These are phyloP conservation scores for Trypanosoma mega DNA, from an alignment of 208 protist genomes.

Conservation along the genomic window DNA sequence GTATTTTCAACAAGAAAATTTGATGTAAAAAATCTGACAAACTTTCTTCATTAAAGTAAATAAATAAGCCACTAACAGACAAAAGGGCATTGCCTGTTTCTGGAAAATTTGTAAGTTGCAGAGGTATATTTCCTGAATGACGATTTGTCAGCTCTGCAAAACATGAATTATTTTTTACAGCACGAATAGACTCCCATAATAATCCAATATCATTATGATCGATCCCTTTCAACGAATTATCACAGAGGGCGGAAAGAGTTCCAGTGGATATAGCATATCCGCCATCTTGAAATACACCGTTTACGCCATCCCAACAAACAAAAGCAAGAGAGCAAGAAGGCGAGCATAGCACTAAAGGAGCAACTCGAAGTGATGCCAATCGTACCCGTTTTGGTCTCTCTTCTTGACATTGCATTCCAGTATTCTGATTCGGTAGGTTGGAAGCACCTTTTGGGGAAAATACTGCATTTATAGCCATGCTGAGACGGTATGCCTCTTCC, in stretches of 20 bases:
- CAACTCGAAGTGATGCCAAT: slow-evolving; percentile 26
- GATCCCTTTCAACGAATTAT: slow-evolving; percentile 3
- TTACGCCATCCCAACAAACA: slow-evolving; percentile 45
- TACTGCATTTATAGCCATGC: slow-evolving; percentile 1
- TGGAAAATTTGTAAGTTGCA: slow-evolving; percentile 5
- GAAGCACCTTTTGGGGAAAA: too few relatives aligned
- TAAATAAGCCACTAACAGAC: too few relatives aligned
- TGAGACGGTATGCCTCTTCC: slow-evolving; percentile 17
- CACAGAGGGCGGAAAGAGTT: slow-evolving; percentile 8
- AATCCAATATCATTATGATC: background rate
- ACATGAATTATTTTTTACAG: background rate
- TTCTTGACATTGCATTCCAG: background rate
- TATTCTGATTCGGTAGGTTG: background rate
- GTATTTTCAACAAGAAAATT: too few relatives aligned
- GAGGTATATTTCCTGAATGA: background rate
- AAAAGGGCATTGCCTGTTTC: background rate
- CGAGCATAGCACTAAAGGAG: slow-evolving; percentile 38
- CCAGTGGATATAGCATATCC: background rate
- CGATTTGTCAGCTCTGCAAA: slow-evolving; percentile 7
- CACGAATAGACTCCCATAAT: slow-evolving; percentile 3
- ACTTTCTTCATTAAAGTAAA: too few relatives aligned
- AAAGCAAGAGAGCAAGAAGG: slow-evolving; percentile 32
- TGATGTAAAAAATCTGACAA: too few relatives aligned
- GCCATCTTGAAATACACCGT: slow-evolving; percentile 1
- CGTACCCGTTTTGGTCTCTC: background rate